Percentiles rank a stretch among this genome's conserved stretches.
Conservation (phyloP, 2,329 filamentous ascomycete species). For the Lachnellula subtilissima region DNA sequence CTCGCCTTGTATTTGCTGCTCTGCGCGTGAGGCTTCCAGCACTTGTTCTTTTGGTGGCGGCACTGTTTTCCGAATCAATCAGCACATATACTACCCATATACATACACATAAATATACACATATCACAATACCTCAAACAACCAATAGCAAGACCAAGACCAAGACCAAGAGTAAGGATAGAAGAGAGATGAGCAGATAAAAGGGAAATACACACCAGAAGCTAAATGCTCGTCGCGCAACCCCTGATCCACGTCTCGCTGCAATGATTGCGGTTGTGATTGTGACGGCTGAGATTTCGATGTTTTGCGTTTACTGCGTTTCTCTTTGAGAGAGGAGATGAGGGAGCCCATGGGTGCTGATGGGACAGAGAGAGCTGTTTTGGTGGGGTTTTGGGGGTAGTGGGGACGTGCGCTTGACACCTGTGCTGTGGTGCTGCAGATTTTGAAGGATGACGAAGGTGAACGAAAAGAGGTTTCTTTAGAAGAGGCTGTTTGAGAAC, state of each 20-base stretch:
- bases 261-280: constrained; percentile 9
- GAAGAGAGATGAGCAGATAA: not conserved
- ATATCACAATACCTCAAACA: no score
- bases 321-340: constrained; percentile 11
- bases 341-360: constrained; percentile 19
- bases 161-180: not conserved
- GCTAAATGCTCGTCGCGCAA: constrained; percentile 17
- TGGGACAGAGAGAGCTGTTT: not conserved
- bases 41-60: not conserved
- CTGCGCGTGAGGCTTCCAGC: not conserved
- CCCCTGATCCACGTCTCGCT: constrained; percentile 13
- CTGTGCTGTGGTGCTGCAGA: not conserved
- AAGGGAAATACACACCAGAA: constrained; percentile 1
- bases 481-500: not conserved
- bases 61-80: not conserved
- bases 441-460: constrained; percentile 3
- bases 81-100: no score
- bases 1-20: not conserved
- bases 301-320: not conserved
- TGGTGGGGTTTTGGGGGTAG: constrained; percentile 5
- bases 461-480: not conserved
- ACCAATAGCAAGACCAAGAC: no score
- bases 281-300: not conserved
- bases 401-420: constrained; percentile 12
- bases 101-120: no score